These are phyloP conservation scores for Aspergillus avenaceus DNA, from an alignment of 495 filamentous ascomycete species.

Conservation along the genomic window DNA sequence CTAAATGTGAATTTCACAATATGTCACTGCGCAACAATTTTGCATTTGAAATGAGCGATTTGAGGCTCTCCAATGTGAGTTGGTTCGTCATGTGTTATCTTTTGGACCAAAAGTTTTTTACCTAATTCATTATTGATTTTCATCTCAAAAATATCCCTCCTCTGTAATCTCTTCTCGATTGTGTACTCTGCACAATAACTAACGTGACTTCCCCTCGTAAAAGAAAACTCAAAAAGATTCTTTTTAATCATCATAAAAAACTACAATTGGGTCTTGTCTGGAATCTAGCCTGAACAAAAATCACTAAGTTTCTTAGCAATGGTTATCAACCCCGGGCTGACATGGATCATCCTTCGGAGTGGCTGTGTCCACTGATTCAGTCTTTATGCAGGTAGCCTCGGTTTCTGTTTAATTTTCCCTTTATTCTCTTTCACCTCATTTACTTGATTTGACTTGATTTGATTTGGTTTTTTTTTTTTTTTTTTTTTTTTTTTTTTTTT, in stretches of 20 bases:
- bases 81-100: not conserved
- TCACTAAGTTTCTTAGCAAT: not conserved
- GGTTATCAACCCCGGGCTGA: not conserved
- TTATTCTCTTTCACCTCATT: no score
- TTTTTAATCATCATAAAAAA: not conserved
- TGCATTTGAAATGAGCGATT: not conserved
- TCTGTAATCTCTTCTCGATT: no score
- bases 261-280: not conserved
- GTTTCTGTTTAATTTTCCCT: no score
- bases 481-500: no score
- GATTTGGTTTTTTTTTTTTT: no score
- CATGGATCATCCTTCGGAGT: conserved; percentile 1
- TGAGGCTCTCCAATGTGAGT: not conserved
- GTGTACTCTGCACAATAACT: not conserved
- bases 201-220: not conserved
- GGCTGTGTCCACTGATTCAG: conserved; percentile 4
- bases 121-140: not conserved
- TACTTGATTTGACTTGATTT: no score
- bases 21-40: not conserved
- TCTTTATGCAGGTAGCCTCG: not conserved
- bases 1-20: not conserved
- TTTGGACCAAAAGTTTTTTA: no score
- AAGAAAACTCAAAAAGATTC: not conserved
- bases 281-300: not conserved
- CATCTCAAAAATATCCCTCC: no score